Evolutionary conservation across 495 filamentous ascomycete species (phyloP).

Genomic region (Lentithecium fluviatile): DNA sequence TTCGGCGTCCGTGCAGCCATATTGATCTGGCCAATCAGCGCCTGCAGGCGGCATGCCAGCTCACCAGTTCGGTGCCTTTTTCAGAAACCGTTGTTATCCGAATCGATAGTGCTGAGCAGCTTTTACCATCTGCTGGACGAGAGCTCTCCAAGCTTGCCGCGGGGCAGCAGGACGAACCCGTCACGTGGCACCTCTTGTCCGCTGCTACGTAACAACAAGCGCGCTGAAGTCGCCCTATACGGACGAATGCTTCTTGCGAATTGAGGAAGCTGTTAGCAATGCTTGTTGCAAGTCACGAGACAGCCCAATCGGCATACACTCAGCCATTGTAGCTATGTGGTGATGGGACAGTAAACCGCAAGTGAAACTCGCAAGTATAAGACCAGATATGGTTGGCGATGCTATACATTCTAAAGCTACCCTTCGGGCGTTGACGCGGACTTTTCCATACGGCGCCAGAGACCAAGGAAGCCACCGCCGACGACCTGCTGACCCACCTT

Average conservation of each 20-base stretch:
- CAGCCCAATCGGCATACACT: too few relatives aligned
- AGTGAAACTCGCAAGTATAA: too few relatives aligned
- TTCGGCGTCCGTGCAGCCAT: too few relatives aligned
- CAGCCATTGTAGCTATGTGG: too few relatives aligned
- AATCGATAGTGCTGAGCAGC: background rate
- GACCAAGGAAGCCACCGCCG: slow-evolving; percentile 70
- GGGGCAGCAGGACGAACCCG: background rate
- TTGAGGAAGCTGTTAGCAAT: too few relatives aligned
- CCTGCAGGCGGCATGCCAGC: background rate
- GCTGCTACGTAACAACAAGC: background rate
- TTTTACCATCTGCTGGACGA: background rate
- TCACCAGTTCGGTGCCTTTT: background rate
- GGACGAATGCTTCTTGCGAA: too few relatives aligned
- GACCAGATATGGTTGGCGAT: background rate
- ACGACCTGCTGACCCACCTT: slow-evolving; percentile 61
- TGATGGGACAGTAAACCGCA: too few relatives aligned
- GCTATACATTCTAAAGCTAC: background rate
- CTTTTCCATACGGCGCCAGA: slow-evolving; percentile 56
- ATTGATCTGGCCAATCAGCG: background rate
- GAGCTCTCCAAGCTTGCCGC: background rate
- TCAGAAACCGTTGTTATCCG: background rate
- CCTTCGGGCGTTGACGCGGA: background rate
- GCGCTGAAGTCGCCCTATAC: background rate
- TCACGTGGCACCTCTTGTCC: background rate
- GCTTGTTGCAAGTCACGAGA: too few relatives aligned